Conservation (phyloP, 2,329 filamentous ascomycete species). For the Venturia pyrina region DNA sequence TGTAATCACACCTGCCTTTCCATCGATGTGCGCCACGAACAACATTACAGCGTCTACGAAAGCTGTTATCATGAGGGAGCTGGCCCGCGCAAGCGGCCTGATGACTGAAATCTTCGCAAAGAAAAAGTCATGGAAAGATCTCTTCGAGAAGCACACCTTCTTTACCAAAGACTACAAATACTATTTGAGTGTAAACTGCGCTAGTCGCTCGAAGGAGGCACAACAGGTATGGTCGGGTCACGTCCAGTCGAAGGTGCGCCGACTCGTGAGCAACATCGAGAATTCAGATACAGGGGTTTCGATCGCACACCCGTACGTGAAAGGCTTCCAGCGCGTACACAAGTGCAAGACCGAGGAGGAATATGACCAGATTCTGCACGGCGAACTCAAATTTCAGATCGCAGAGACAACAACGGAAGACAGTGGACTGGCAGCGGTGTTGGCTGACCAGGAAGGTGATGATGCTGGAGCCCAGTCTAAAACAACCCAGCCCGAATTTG, state of each 20-base stretch:
- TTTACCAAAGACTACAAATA: conserved; percentile 93
- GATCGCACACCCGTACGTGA: conserved; percentile 83
- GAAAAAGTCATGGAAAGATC: conserved; percentile 70
- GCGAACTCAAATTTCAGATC: conserved; percentile 30
- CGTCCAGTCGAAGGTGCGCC: conserved; percentile 85
- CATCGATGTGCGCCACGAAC: conserved; percentile 95
- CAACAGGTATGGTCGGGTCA: conserved; percentile 84
- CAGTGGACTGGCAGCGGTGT: not conserved
- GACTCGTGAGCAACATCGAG: conserved; percentile 76
- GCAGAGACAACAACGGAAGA: conserved; percentile 30
- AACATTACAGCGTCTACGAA: conserved; percentile 85
- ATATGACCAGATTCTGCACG: conserved; percentile 51
- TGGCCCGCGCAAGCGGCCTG: conserved; percentile 67
- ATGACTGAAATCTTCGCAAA: conserved; percentile 70
- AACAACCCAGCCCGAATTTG: not conserved
- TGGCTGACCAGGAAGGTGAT: conserved; percentile 28
- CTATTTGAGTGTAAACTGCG: conserved; percentile 79
- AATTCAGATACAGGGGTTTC: conserved; percentile 63
- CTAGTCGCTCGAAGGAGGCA: conserved; percentile 72
- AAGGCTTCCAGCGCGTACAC: conserved; percentile 80
- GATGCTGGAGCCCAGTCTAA: conserved; percentile 37
- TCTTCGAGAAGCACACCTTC: conserved; percentile 86
- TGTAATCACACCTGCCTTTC: conserved; percentile 94
- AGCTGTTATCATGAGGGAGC: conserved; percentile 71
- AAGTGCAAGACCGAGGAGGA: conserved; percentile 53